Base-by-base conservation (phyloP, 1,284 basidiomycete species). In the Ustilago trichophora region DNA sequence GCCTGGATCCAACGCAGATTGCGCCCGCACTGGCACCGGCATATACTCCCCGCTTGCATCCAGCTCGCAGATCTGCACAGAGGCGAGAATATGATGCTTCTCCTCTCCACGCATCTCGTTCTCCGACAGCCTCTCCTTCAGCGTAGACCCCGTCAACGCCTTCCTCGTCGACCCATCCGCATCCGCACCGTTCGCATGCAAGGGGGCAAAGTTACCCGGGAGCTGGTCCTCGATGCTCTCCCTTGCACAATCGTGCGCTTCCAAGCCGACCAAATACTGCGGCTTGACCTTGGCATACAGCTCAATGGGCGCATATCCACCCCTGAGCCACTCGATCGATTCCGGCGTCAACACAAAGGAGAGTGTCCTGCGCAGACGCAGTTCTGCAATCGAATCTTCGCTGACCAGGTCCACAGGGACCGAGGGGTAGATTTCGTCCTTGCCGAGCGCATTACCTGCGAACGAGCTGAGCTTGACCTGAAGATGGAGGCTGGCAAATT, bases 61-160 rank as follows among this genome's bases (percentile, higher is more conserved):
- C 27, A 98, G 86, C 82, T 98, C 94, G 78, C 88, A 89, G 42
- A 98, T 86, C 77, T 93, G 90, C 29, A 96, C 82, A 84, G 89
- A 90, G 7, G 90, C 89, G 2, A 92, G 88, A 15, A 97, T 88
- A 77, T 98, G 93, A 82, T 98, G 94, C 22, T 85, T 84, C 80
- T 97, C 91, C 63, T 91, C 88, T 9, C 88, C 87, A n/a, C 95
- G 87, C 72, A 97, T 92, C 75, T 97, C 93, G 27, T 87, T 92
- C 82, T 97, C 29, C 91, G 88, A 89, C 92, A 80, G 43, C 43
- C 73, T 59, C 82, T 70, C 75, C 31, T 72, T 59, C 37, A 74
- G n/a, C n/a, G n/a, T n/a, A n/a, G n/a, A n/a, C n/a, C n/a, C n/a
- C n/a, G n/a, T n/a, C n/a, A n/a, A n/a, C n/a, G n/a, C n/a, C n/a